Percentiles rank a stretch among this genome's conserved stretches.
phyloP scores from a whole-genome alignment of 2,329 filamentous ascomycete species.

The Fusarium chlamydosporum region DNA sequence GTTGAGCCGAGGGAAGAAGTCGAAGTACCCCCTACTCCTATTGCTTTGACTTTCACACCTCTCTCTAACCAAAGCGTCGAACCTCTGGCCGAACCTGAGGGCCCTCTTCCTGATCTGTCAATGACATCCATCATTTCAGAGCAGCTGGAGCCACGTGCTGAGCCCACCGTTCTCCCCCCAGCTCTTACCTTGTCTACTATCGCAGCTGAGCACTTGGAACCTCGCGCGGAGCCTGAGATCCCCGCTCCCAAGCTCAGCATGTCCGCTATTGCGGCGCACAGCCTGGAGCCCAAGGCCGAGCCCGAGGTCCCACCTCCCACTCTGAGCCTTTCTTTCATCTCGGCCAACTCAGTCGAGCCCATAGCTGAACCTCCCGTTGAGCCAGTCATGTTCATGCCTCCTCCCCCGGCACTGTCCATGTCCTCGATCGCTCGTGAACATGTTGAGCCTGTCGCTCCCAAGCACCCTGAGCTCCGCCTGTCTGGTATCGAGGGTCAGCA shows the following conservation, averaged over 20 bases:
- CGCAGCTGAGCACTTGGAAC: slow-evolving; percentile 49
- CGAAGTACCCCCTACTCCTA: slow-evolving; percentile 51
- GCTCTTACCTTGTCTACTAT: slow-evolving; percentile 49
- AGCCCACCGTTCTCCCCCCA: slow-evolving; percentile 45
- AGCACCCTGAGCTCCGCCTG: slow-evolving; percentile 35
- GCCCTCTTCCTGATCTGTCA: slow-evolving; percentile 47
- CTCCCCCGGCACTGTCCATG: slow-evolving; percentile 38
- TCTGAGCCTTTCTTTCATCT: slow-evolving; percentile 45
- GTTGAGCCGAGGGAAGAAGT: slow-evolving; percentile 61
- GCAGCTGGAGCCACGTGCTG: slow-evolving; percentile 50
- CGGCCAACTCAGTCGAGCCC: slow-evolving; percentile 33
- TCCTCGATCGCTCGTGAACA: slow-evolving; percentile 35
- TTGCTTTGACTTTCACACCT: slow-evolving; percentile 53
- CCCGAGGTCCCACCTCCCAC: slow-evolving; percentile 39
- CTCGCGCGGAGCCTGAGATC: slow-evolving; percentile 41
- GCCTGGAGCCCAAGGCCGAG: slow-evolving; percentile 49
- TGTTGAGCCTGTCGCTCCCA: slow-evolving; percentile 50
- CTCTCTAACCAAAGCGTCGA: slow-evolving; percentile 58
- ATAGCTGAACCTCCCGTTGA: slow-evolving; percentile 40
- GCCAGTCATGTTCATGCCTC: slow-evolving; percentile 46
- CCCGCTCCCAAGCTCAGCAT: slow-evolving; percentile 38
- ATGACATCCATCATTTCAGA: slow-evolving; percentile 50
- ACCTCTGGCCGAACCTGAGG: slow-evolving; percentile 57
- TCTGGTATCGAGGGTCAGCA: slow-evolving; percentile 46
- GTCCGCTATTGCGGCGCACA: slow-evolving; percentile 47